Evolutionary conservation across 78 protist species (phyloP).

Genomic region (Planoprotostelium fungivorum): DNA sequence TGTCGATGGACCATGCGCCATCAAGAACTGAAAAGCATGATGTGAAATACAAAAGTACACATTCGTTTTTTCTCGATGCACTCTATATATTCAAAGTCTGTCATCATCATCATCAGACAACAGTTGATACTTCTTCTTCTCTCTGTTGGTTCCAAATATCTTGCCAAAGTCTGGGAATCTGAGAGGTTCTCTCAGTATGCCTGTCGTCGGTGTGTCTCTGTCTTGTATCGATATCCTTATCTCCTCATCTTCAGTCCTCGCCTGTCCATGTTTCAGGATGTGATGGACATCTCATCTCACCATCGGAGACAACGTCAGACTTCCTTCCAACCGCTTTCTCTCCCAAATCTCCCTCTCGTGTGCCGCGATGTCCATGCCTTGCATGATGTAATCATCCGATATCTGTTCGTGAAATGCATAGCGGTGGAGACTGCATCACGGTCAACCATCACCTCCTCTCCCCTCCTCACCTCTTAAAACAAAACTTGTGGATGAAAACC

Average conservation of each 20-base stretch:
- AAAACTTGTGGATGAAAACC: not conserved
- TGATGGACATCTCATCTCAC: not conserved
- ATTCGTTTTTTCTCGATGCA: too few species aligned
- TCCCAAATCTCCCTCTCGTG: not conserved
- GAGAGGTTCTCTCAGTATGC: not conserved
- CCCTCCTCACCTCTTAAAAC: not conserved
- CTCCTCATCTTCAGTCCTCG: not conserved
- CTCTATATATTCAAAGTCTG: too few species aligned
- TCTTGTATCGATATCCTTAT: not conserved
- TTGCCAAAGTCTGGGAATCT: not conserved
- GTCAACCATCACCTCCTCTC: not conserved
- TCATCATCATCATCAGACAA: too few species aligned
- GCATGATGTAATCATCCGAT: not conserved
- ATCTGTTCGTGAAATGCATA: not conserved
- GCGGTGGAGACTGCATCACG: not conserved
- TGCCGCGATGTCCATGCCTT: not conserved
- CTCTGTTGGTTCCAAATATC: not conserved
- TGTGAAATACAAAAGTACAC: too few species aligned
- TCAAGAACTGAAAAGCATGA: too few species aligned
- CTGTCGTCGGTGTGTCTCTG: not conserved
- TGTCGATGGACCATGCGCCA: too few species aligned
- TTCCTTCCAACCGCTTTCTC: not conserved
- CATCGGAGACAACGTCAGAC: too few species aligned
- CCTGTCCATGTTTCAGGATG: not conserved
- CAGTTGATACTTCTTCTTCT: too few species aligned